Conservation (phyloP, 2,329 filamentous ascomycete species). For the Exophiala lecanii-corni region DNA sequence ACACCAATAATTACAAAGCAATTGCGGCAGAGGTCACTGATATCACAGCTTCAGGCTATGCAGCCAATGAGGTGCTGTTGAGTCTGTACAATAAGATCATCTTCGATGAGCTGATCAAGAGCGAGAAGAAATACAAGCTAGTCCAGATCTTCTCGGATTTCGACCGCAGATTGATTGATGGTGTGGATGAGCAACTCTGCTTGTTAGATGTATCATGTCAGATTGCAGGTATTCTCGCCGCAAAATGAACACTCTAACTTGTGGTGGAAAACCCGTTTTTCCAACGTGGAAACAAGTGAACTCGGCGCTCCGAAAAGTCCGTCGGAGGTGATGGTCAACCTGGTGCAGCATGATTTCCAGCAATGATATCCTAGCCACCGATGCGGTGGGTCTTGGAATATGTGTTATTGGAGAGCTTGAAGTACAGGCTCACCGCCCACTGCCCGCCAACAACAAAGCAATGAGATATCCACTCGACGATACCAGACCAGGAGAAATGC, state of each 20-base stretch:
- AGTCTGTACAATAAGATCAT: constrained; percentile 83
- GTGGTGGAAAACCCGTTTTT: too few relatives aligned
- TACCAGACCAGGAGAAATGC: too few relatives aligned
- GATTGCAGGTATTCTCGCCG: constrained; percentile 55
- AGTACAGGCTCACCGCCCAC: too few relatives aligned
- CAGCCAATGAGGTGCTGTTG: constrained; percentile 77
- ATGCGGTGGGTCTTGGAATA: too few relatives aligned
- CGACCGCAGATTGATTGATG: constrained; percentile 91
- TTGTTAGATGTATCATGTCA: constrained; percentile 80
- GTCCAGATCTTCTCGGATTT: constrained; percentile 86
- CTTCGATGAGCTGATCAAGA: constrained; percentile 76
- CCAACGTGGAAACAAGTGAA: too few relatives aligned
- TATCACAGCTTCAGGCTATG: constrained; percentile 95
- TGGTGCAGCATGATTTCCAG: too few relatives aligned
- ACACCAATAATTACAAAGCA: constrained; percentile 64
- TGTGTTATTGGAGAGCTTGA: too few relatives aligned
- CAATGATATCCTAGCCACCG: too few relatives aligned
- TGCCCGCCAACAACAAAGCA: too few relatives aligned
- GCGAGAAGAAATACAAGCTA: constrained; percentile 85
- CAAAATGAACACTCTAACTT: neutral
- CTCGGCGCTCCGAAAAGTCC: too few relatives aligned
- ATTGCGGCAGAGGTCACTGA: constrained; percentile 79
- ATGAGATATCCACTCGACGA: too few relatives aligned
- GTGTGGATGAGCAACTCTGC: constrained; percentile 88
- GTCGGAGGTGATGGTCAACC: too few relatives aligned